Conservation (phyloP, 2,329 filamentous ascomycete species). For the Hysterium pulicare region DNA sequence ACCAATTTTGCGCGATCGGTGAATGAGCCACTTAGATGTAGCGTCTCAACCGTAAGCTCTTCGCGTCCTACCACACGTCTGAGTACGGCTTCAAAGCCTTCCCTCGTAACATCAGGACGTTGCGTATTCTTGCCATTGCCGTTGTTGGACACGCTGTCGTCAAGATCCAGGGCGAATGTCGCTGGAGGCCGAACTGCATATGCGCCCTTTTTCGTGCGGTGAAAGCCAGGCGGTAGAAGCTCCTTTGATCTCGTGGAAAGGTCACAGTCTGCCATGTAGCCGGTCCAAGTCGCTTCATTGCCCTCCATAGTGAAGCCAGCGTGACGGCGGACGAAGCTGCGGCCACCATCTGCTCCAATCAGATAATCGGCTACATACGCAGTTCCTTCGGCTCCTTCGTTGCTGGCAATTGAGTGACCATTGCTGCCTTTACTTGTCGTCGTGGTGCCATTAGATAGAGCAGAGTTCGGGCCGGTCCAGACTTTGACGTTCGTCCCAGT, state of each 20-base stretch:
- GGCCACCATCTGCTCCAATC: background rate
- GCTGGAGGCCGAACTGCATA: background rate
- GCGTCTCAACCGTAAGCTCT: background rate
- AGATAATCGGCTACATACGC: too few relatives aligned
- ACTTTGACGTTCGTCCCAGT: background rate
- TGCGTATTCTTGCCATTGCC: too few relatives aligned
- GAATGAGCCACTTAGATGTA: background rate
- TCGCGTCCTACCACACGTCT: background rate
- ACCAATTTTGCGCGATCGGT: background rate
- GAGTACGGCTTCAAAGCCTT: background rate
- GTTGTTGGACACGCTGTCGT: background rate
- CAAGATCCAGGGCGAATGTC: background rate
- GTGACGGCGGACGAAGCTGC: background rate
- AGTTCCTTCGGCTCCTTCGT: too few relatives aligned
- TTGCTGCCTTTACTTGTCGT: too few relatives aligned
- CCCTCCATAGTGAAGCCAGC: background rate
- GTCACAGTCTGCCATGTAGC: background rate
- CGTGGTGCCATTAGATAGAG: too few relatives aligned
- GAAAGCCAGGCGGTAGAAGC: background rate
- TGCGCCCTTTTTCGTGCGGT: background rate
- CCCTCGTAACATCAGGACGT: background rate
- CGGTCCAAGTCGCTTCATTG: background rate
- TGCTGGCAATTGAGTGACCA: too few relatives aligned
- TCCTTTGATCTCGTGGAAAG: background rate
- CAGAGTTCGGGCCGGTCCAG: background rate